phyloP scores from a whole-genome alignment of 352 stramenopile species.

The Globisporangium megalacanthum region DNA sequence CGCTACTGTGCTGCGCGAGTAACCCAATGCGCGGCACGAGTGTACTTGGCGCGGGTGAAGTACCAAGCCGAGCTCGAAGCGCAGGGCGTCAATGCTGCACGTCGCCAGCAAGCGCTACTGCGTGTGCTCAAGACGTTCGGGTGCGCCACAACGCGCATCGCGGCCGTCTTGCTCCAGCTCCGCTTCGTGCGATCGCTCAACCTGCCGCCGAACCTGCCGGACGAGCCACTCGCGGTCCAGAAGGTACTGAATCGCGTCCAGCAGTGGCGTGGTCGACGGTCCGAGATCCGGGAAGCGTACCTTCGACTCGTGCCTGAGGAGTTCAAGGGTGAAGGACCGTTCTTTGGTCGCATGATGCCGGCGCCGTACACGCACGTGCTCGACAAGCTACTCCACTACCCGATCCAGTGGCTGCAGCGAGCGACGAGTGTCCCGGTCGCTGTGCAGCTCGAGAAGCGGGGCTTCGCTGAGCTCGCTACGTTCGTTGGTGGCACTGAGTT shows the following conservation, averaged over 20 bases:
- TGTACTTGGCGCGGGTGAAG: slow-evolving; percentile 59
- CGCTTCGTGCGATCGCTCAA: slow-evolving; percentile 53
- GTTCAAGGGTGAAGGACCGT: slow-evolving; percentile 36
- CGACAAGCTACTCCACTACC: slow-evolving; percentile 62
- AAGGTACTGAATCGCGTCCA: slow-evolving; percentile 52
- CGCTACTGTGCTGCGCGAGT: slow-evolving; percentile 56
- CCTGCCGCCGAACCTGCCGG: slow-evolving; percentile 37
- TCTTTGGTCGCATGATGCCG: slow-evolving; percentile 35
- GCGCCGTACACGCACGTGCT: slow-evolving; percentile 50
- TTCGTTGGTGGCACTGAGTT: slow-evolving; percentile 68
- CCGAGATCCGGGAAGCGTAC: slow-evolving; percentile 50
- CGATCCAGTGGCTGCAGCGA: slow-evolving; percentile 45
- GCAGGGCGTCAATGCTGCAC: slow-evolving; percentile 58
- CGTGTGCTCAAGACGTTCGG: slow-evolving; percentile 42
- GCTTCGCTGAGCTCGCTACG: slow-evolving; percentile 34
- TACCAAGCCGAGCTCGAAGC: slow-evolving; percentile 62
- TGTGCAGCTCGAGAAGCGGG: slow-evolving; percentile 42
- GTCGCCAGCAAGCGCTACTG: slow-evolving; percentile 51
- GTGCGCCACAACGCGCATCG: slow-evolving; percentile 60
- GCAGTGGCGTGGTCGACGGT: slow-evolving; percentile 34
- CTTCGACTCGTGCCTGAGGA: slow-evolving; percentile 38
- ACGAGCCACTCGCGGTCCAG: slow-evolving; percentile 58
- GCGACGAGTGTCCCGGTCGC: slow-evolving; percentile 47
- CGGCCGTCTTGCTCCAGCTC: slow-evolving; percentile 64
- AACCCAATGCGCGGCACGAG: slow-evolving; percentile 66